A percentile compares a stretch with the other conserved stretches of the same genome.
phyloP scores from a whole-genome alignment of 2,329 filamentous ascomycete species.

The Cercospora sojina region DNA sequence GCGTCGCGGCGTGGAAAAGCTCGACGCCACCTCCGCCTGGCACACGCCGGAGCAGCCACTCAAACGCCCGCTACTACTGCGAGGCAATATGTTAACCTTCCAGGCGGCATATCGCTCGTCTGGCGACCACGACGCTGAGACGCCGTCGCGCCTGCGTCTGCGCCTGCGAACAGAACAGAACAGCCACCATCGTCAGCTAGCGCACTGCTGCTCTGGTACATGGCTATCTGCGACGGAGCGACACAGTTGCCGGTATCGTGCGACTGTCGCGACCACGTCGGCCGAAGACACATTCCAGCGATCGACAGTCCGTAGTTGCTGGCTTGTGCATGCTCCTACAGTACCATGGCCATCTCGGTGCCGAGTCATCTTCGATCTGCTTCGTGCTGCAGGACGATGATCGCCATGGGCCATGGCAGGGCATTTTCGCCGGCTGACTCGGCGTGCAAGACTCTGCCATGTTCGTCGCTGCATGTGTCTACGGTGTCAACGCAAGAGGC shows the following conservation, averaged over 20 bases:
- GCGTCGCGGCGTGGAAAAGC: conserved; percentile 16
- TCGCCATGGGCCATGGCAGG: not conserved
- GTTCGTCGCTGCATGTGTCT: not conserved
- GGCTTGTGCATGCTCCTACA: not conserved
- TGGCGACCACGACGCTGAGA: conserved; percentile 1
- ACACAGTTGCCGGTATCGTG: not conserved
- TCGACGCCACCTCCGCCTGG: conserved; percentile 25
- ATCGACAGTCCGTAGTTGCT: not conserved
- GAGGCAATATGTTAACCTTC: conserved; percentile 26
- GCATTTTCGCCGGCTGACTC: not conserved
- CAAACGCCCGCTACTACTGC: conserved; percentile 18
- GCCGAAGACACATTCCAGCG: not conserved
- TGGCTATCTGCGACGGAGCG: not conserved
- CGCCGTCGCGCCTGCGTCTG: conserved; percentile 6
- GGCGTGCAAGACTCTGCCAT: not conserved
- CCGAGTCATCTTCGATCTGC: not conserved
- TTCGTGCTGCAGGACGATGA: not conserved
- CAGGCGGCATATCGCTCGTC: conserved; percentile 12
- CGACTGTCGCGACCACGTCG: not conserved
- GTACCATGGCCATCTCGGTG: conserved; percentile 3
- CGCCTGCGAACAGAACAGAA: not conserved
- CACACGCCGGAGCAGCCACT: conserved; percentile 9
- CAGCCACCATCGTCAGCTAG: not conserved
- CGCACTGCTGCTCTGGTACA: not conserved
- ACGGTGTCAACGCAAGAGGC: not conserved